Base-by-base conservation (phyloP, 1,284 basidiomycete genomes). In the Moesziomyces globuligerus region DNA sequence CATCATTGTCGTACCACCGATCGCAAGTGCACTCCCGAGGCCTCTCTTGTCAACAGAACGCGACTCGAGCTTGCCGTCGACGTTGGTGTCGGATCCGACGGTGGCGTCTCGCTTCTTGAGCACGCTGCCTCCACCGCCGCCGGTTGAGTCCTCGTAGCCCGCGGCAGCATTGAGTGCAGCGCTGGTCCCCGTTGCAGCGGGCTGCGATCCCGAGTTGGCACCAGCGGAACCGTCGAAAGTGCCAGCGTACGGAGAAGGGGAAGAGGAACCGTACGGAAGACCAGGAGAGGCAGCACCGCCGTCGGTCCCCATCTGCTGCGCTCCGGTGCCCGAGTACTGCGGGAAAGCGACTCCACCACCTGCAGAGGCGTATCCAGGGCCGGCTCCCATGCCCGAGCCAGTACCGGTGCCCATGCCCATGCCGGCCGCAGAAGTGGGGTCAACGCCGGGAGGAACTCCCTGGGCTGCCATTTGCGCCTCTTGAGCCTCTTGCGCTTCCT, bases 1-100 rank as follows among this genome's bases (percentile, higher is more conserved):
- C 25, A 70, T 64, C 67, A 64, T 59, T 32, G 60, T 32, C 13
- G 51, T 44, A n/a, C 60, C 59, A 10, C 40, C 59, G 44, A 64
- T 50, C 6, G 48, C 10, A 2, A 68, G 20, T 15, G 52, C 50
- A 17, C 10, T 38, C 4, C 28, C 46, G 11, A 48, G 4, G 2
- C 65, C 50, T 4, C 62, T 55, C 44, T 66, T 66, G 15, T 53
- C 48, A 7, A 64, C 49, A 15, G 53, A 45, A 9, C 39, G 47
- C 28, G 48, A 8, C 7, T 45, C 41, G 1, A n/a, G 25, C 7
- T 46, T 20, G 21, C 45, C 26, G 7, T 20, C n/a, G 7, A 17
- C 15, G n/a, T 29, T 9, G 21, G 13, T 0, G 15, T 46, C 21
- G 28, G 40, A 6, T 1, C 13, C 7, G 5, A 20, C 21, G 9